Conservation (phyloP, 306 rosid species). For the Casuarina equisetifolia region DNA sequence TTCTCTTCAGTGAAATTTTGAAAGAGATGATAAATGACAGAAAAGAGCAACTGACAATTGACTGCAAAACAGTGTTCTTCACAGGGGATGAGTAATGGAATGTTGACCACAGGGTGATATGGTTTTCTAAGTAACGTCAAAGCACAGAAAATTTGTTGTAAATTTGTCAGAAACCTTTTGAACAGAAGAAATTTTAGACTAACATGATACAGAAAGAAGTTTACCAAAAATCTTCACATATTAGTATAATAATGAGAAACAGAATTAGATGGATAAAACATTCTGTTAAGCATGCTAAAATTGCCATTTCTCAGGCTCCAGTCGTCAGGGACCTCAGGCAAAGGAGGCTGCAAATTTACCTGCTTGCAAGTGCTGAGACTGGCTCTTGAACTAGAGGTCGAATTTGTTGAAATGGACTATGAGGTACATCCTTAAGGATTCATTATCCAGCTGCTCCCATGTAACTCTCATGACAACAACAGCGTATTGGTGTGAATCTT, state of each 20-base stretch:
- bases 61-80: not conserved
- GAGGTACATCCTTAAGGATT: conserved; percentile 21
- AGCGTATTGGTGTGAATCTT: not conserved
- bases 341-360: conserved; percentile 10
- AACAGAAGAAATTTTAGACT: not conserved
- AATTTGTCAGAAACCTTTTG: not conserved
- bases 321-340: conserved; percentile 11
- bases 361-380: conserved; percentile 22
- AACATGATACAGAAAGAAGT: not conserved
- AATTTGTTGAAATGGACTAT: conserved; percentile 29
- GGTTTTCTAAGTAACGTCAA: not conserved
- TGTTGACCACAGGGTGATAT: too few relatives aligned
- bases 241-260: not conserved
- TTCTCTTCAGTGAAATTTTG: not conserved
- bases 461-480: not conserved
- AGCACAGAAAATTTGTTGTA: not conserved
- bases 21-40: not conserved
- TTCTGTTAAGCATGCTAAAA: not conserved
- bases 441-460: not conserved
- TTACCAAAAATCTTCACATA: not conserved
- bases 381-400: conserved; percentile 31
- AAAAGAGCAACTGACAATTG: not conserved
- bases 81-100: not conserved
- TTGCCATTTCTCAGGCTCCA: conserved; percentile 18
- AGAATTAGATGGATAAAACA: not conserved